phyloP scores from a whole-genome alignment of 2,329 filamentous ascomycete species.

The Aspergillaceae sp. region DNA sequence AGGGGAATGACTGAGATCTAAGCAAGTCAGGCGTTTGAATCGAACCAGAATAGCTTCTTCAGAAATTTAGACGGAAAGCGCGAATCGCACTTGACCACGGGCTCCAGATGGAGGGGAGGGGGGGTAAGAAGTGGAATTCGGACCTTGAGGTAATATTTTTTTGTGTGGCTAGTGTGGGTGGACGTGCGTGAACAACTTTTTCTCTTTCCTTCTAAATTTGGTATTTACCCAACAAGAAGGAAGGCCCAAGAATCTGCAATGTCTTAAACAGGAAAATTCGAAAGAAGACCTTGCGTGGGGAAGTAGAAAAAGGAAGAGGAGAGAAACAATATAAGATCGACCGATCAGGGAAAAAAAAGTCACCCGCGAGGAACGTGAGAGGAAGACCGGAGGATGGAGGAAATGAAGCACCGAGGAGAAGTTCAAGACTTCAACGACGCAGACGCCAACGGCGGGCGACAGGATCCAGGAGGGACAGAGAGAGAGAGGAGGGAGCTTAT shows the following conservation, averaged over 20 bases:
- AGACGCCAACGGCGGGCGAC: constrained; percentile 11
- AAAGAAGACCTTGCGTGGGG: constrained; percentile 11
- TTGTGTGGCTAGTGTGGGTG: not conserved
- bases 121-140: not conserved
- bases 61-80: not conserved
- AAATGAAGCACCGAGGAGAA: constrained; percentile 14
- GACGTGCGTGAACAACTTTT: not conserved
- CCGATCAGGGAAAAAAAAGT: constrained; percentile 12
- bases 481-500: constrained; percentile 8
- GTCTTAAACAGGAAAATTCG: not conserved
- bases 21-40: too few relatives aligned
- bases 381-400: constrained; percentile 11
- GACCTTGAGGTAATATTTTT: constrained; percentile 1
- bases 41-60: not conserved
- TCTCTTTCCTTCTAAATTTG: not conserved
- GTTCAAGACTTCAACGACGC: constrained; percentile 15
- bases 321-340: constrained; percentile 10
- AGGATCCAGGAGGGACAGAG: constrained; percentile 9
- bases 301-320: constrained; percentile 7
- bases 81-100: not conserved
- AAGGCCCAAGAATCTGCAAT: not conserved
- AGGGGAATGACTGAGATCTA: too few relatives aligned
- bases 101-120: not conserved
- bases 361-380: constrained; percentile 9
- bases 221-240: not conserved